Evolutionary conservation across 2,329 filamentous ascomycete species (phyloP).

Genomic region (Whalleya microplaca): DNA sequence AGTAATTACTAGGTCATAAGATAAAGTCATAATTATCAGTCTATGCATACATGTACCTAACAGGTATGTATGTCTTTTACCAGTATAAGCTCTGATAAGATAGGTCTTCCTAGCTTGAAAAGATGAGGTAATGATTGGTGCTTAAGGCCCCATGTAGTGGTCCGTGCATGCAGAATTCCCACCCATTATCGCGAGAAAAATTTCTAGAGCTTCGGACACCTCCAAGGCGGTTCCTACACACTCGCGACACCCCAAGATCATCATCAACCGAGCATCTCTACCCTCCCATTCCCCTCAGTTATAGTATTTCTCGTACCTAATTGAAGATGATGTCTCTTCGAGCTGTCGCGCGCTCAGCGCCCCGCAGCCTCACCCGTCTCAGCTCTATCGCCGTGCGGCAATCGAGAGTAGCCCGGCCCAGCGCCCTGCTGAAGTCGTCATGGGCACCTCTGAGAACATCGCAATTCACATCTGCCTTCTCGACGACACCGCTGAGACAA

Average conservation of each 20-base stretch:
- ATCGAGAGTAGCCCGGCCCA: conserved; percentile 53
- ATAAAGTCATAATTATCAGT: too few species aligned
- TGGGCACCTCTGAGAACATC: conserved; percentile 42
- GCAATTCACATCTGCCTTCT: conserved; percentile 53
- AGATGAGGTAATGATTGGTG: too few species aligned
- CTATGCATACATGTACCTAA: too few species aligned
- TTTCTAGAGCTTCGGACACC: conserved; percentile 21
- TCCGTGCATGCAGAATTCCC: conserved; percentile 20
- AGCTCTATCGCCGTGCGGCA: conserved; percentile 55
- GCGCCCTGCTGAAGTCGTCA: conserved; percentile 52
- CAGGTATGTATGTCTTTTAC: too few species aligned
- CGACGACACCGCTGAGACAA: conserved; percentile 50
- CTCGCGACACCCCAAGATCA: conserved; percentile 12
- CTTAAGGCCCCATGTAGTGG: conserved; percentile 18
- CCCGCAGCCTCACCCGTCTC: conserved; percentile 64
- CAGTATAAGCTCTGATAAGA: too few species aligned
- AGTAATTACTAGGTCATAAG: too few species aligned
- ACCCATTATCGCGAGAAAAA: conserved; percentile 25
- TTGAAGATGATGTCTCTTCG: conserved; percentile 71
- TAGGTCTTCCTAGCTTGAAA: too few species aligned
- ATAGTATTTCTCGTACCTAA: not conserved
- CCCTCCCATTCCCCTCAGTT: not conserved
- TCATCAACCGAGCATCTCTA: not conserved
- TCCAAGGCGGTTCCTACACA: conserved; percentile 7
- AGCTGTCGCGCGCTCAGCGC: conserved; percentile 66